phyloP scores from a whole-genome alignment of 176 grass and related monocot species.

The Ananas comosus region DNA sequence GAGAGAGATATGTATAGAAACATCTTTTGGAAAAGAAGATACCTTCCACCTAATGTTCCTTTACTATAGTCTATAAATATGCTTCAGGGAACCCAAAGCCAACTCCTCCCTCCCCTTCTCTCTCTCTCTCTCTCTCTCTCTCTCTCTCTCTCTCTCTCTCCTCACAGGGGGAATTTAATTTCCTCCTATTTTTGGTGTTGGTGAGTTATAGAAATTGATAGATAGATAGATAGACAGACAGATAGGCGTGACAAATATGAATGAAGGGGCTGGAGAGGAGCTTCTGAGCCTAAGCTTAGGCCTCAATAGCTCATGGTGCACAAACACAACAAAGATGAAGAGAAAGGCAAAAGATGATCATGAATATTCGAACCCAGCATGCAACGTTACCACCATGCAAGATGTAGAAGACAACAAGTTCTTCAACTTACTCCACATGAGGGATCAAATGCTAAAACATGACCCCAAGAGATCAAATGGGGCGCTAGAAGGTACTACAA shows the following conservation, averaged over 20 bases:
- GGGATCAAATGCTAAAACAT: constrained; percentile 26
- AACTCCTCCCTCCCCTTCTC: constrained; percentile 4
- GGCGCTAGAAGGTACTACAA: background rate
- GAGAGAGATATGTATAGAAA: background rate
- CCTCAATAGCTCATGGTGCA: constrained; percentile 4
- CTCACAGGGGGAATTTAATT: background rate
- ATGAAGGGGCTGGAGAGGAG: constrained; percentile 23
- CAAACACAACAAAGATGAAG: background rate
- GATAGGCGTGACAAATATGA: constrained; percentile 1
- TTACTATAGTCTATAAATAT: constrained; percentile 21
- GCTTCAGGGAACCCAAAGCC: constrained; percentile 4
- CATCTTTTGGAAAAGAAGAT: constrained; percentile 44
- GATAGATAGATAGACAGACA: no score
- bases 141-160: background rate
- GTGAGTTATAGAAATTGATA: no score
- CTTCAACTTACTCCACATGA: constrained; percentile 29
- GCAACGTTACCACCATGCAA: background rate
- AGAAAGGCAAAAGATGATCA: constrained; percentile 8
- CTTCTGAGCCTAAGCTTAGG: constrained; percentile 46
- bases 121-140: background rate
- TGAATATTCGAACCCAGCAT: background rate
- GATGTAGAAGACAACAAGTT: constrained; percentile 8
- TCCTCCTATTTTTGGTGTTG: no score
- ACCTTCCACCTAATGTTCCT: constrained; percentile 24
- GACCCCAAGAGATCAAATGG: background rate